Evolutionary conservation across 257 asterid species (phyloP), one percentile per base, ranked within the genome.

Genomic region (Ilex aquifolium): DNA sequence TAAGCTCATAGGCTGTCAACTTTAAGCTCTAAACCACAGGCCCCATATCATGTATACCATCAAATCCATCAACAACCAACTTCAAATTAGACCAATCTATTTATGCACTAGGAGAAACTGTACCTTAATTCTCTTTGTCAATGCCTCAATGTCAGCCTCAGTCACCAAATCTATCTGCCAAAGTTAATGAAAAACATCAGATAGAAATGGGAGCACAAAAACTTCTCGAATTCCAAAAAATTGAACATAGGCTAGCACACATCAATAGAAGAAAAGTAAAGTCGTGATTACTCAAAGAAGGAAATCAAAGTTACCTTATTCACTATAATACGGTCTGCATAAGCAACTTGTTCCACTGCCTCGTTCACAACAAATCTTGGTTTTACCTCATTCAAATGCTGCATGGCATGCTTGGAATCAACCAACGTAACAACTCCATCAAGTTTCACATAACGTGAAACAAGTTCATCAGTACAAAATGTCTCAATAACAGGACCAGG

Each of bases 401-500:
- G 88, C 74, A 78, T 59, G 57, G 88, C 86, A 69, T 92, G 90
- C 68, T 80, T 80, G 32, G 91, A 80, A 69, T 92, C 99, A 61
- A 92, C 99, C 73, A 92, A 69, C 65, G 99, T 89, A 61, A 92
- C 94, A 56, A 92, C 97, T 46, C 99, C 99, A 65, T 92, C 99
- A 69, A 92, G 99, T 82, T 87, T 92, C 74, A 92, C 93, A 5
- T 89, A 76, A 15, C 85, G 85, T 11, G 96, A 79, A 53, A 92
- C 88, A 74, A 89, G 62, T 71, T 89, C 97, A 69, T 92, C 97
- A 53, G 91, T 76, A 65, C 90, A 85, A 77, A 92, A 92, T 64
- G 97, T 89, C 74, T 92, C 97, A 71, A 92, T 92, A 55, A 89
- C 99, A 29, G 99, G 99, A 71, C 96, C 97, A 56, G 97, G 99